A percentile compares a stretch with the other conserved stretches of the same genome.
These are phyloP conservation scores for Colletotrichum orchidophilum DNA, from an alignment of 2,329 filamentous ascomycete genomes.

Conservation along the genomic window DNA sequence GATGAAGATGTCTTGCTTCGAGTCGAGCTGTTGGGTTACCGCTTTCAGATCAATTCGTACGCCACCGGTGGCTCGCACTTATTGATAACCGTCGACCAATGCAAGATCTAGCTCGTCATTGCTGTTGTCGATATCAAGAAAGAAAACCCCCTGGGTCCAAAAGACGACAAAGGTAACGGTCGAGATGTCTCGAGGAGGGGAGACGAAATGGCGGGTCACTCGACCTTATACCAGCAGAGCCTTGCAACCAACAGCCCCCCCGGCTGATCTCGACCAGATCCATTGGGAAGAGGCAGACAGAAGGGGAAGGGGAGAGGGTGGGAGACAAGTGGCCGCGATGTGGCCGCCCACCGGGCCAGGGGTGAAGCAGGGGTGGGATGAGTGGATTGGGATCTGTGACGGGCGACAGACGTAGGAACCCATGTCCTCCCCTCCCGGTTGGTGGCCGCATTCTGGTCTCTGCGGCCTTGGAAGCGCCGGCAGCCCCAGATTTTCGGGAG, in stretches of 20 bases:
- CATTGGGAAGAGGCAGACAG: neutral
- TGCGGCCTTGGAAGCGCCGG: neutral
- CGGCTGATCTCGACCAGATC: neutral
- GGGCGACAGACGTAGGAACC: slow-evolving; percentile 7
- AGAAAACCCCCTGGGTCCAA: neutral
- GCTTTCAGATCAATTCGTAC: neutral
- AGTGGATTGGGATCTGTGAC: slow-evolving; percentile 11
- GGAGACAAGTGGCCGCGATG: neutral
- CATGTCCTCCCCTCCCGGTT: neutral
- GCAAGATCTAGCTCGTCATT: slow-evolving; percentile 5
- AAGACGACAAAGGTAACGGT: slow-evolving; percentile 1
- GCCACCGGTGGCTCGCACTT: slow-evolving; percentile 12
- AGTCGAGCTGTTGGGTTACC: neutral
- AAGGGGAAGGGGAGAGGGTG: neutral
- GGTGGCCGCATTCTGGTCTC: neutral
- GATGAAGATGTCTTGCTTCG: neutral
- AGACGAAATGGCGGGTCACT: slow-evolving; percentile 11
- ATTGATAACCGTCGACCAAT: neutral
- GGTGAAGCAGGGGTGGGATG: slow-evolving; percentile 4
- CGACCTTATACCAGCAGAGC: slow-evolving; percentile 10
- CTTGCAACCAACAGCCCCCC: neutral
- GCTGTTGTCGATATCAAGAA: neutral
- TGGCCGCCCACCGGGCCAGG: slow-evolving; percentile 10
- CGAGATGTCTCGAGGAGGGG: neutral
- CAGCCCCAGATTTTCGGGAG: slow-evolving; percentile 19